phyloP scores from a whole-genome alignment of 2,329 filamentous ascomycete species.

The Rhinocladiella mackenziei region DNA sequence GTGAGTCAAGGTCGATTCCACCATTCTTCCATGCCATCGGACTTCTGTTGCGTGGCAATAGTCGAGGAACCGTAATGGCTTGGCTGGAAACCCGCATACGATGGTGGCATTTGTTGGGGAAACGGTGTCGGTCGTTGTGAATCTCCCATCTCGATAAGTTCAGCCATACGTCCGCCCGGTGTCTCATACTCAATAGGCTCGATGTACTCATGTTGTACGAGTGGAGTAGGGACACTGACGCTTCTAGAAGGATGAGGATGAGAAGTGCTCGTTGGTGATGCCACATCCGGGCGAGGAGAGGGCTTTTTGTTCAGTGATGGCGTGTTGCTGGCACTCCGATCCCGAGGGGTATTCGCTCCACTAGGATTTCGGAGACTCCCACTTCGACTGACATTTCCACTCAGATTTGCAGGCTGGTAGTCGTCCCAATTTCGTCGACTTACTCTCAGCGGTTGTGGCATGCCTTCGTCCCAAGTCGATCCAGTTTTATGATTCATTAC shows the following conservation, averaged over 20 bases:
- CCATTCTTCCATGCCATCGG: constrained; percentile 18
- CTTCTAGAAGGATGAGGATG: constrained; percentile 15
- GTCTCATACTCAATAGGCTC: constrained; percentile 13
- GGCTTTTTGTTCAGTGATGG: constrained; percentile 8
- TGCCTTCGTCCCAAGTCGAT: constrained; percentile 26
- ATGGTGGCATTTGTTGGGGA: background rate
- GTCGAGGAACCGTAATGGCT: background rate
- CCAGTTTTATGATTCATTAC: constrained; percentile 22
- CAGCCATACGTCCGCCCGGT: constrained; percentile 27
- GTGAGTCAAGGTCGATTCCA: constrained; percentile 17
- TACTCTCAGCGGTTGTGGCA: constrained; percentile 24
- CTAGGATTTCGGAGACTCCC: constrained; percentile 13
- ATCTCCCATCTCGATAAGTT: constrained; percentile 24
- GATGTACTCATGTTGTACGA: constrained; percentile 7
- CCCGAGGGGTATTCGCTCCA: constrained; percentile 4
- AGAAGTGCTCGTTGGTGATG: background rate
- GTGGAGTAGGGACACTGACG: constrained; percentile 12
- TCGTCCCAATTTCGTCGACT: constrained; percentile 26
- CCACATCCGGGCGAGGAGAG: constrained; percentile 12
- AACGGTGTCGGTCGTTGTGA: constrained; percentile 9
- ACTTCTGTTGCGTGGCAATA: background rate
- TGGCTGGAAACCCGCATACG: constrained; percentile 2
- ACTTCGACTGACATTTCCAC: constrained; percentile 18
- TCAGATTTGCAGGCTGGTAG: constrained; percentile 12
- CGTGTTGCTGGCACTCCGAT: constrained; percentile 12